Base-by-base conservation (phyloP, 495 filamentous ascomycete genomes). In the Xylaria longipes region DNA sequence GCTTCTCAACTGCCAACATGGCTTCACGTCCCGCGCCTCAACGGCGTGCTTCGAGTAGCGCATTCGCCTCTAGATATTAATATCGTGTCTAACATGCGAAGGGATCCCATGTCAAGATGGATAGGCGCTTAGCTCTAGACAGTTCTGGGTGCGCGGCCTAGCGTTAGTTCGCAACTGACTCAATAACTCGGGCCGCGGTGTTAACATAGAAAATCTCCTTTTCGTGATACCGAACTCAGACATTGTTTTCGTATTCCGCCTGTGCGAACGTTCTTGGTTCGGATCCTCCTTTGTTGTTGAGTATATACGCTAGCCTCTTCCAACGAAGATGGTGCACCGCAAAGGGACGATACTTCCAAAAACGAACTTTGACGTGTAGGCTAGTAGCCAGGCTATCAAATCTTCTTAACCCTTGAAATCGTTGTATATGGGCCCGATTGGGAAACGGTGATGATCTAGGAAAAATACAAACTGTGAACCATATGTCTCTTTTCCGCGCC, bases 321-420 rank as follows among this genome's bases (percentile, higher is more conserved):
- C 35, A 54, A 35, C 45, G 31, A 52, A 37, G 45, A 35, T 14
- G 7, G 35, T 33, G 27, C 20, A 68, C 48, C 50, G 35, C 33
- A 57, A 68, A 46, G 35, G 25, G 65, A 57, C 9, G 25, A 58
- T 33, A 58, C 31, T 62, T 15, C n/a, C 35, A 14, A 62, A 56
- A 41, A 1, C 58, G 7, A n/a, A 58, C 31, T n/a, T 0, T 35
- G 17, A 8, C 11, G 37, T 12, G 56, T 37, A 9, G n/a, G 15
- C 8, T 25, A 25, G 37, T 62, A 43, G 29, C 8, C 27, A 62
- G 15, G 3, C 12, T 20, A 27, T 57, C 9, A 33, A 33, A 29
- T 54, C 5, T 60, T 9, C 0, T 20, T n/a, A 27, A 57, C 20
- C 5, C 15, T 1, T 6, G 9, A 15, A 60, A 60, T 60, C 20